Evolutionary conservation across 208 protist species (phyloP).

Genomic region (Trypanosoma theileri): DNA sequence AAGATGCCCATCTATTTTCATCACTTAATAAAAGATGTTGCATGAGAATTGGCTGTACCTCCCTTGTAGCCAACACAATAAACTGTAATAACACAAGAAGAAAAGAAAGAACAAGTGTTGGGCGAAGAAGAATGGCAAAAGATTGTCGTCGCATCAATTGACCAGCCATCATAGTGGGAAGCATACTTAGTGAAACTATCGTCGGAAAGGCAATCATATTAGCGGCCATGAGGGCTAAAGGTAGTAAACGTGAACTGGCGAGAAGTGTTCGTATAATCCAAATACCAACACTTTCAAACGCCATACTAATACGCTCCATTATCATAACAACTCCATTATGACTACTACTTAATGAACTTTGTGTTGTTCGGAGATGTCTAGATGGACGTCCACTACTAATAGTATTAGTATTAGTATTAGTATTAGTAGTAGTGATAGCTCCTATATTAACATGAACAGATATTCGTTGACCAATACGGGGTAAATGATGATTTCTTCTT

Average conservation of each 20-base stretch:
- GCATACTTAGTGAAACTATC: constrained; percentile 17
- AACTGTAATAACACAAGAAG: constrained; percentile 18
- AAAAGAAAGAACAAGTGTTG: constrained; percentile 12
- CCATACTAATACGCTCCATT: not conserved
- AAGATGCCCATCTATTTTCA: constrained; percentile 2
- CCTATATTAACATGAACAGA: not conserved
- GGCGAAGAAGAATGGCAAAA: constrained; percentile 15
- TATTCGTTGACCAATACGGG: not conserved
- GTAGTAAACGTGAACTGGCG: constrained; percentile 14
- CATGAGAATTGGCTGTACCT: not conserved
- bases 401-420: not conserved
- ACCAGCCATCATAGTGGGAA: constrained; percentile 29
- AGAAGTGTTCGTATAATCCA: constrained; percentile 11
- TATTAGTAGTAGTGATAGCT: constrained; percentile 1
- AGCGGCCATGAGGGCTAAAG: constrained; percentile 22
- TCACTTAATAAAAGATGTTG: constrained; percentile 24
- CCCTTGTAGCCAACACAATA: constrained; percentile 15
- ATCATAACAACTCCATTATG: not conserved
- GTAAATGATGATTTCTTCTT: not conserved
- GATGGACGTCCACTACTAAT: not conserved
- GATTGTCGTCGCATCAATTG: constrained; percentile 11
- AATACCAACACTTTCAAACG: not conserved
- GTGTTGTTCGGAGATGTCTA: not conserved
- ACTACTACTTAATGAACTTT: not conserved
- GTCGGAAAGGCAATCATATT: constrained; percentile 28